Conservation (phyloP, 2,329 filamentous ascomycete genomes). For the Microdochium paspali region DNA sequence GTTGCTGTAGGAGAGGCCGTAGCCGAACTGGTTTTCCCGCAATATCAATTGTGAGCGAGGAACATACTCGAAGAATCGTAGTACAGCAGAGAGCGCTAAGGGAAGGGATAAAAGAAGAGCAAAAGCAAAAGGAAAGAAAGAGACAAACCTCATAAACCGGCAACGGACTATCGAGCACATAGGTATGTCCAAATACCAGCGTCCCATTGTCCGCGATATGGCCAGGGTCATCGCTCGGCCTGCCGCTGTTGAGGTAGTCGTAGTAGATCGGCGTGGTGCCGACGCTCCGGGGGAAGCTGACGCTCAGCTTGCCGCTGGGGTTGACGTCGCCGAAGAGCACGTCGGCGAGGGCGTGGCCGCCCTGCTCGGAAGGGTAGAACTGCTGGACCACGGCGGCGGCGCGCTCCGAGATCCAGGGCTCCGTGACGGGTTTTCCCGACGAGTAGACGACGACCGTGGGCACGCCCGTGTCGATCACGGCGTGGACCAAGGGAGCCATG, state of each 20-base stretch:
- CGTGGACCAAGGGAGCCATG: slow-evolving; percentile 55
- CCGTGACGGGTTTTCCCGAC: slow-evolving; percentile 63
- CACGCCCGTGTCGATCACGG: slow-evolving; percentile 57
- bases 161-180: slow-evolving; percentile 49
- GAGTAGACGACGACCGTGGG: slow-evolving; percentile 60
- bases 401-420: slow-evolving; percentile 59
- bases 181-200: slow-evolving; percentile 54
- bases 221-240: slow-evolving; percentile 43
- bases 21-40: slow-evolving; percentile 41
- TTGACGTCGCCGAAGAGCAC: slow-evolving; percentile 56
- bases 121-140: background rate
- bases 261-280: slow-evolving; percentile 63
- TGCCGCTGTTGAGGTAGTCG: slow-evolving; percentile 60
- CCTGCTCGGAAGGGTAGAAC: slow-evolving; percentile 65
- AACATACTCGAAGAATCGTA: no score
- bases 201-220: slow-evolving; percentile 46
- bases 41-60: background rate
- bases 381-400: slow-evolving; percentile 62
- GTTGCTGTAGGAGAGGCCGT: slow-evolving; percentile 55
- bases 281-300: slow-evolving; percentile 58
- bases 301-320: slow-evolving; percentile 55
- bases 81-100: background rate
- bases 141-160: slow-evolving; percentile 41
- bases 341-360: slow-evolving; percentile 56
- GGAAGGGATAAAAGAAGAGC: background rate